phyloP scores from a whole-genome alignment of 768 basidiomycete species.

The Hypsizygus marmoreus region DNA sequence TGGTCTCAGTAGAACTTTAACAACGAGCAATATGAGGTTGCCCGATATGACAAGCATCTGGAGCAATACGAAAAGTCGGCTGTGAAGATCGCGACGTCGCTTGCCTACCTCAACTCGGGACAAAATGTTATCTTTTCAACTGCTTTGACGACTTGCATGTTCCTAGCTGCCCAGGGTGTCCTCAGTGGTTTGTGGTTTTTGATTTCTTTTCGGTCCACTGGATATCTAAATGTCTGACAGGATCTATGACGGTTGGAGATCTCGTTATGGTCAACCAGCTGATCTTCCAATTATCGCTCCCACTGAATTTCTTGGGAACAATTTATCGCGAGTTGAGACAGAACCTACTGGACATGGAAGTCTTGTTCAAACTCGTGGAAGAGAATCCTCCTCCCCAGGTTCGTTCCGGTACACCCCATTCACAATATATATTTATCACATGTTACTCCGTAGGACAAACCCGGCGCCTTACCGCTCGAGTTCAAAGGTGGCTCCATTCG shows the following conservation, averaged over 20 bases:
- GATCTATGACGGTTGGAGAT: slow-evolving; percentile 97
- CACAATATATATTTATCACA: neutral
- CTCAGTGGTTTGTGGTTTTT: slow-evolving; percentile 64
- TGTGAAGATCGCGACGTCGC: slow-evolving; percentile 91
- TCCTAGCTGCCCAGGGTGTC: slow-evolving; percentile 93
- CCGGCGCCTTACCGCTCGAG: slow-evolving; percentile 64
- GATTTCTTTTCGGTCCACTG: neutral
- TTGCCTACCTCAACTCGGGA: slow-evolving; percentile 92
- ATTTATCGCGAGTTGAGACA: slow-evolving; percentile 98
- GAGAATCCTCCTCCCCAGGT: slow-evolving; percentile 76
- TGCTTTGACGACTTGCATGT: slow-evolving; percentile 94
- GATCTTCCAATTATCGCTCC: slow-evolving; percentile 94
- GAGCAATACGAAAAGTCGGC: slow-evolving; percentile 87
- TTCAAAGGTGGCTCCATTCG: slow-evolving; percentile 85
- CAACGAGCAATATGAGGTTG: slow-evolving; percentile 90
- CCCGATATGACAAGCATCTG: slow-evolving; percentile 90
- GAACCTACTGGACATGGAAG: slow-evolving; percentile 96
- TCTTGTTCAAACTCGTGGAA: slow-evolving; percentile 85
- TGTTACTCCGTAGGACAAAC: slow-evolving; percentile 55
- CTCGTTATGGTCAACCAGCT: slow-evolving; percentile 99
- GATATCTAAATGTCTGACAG: slow-evolving; percentile 37
- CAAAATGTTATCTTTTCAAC: slow-evolving; percentile 96
- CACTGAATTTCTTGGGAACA: slow-evolving; percentile 95
- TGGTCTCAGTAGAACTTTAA: slow-evolving; percentile 79
- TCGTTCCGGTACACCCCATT: neutral